Evolutionary conservation across 176 grass and related monocot genomes (phyloP), one percentile per base, ranked within the genome.

Genomic region (Tillandsia leiboldiana): DNA sequence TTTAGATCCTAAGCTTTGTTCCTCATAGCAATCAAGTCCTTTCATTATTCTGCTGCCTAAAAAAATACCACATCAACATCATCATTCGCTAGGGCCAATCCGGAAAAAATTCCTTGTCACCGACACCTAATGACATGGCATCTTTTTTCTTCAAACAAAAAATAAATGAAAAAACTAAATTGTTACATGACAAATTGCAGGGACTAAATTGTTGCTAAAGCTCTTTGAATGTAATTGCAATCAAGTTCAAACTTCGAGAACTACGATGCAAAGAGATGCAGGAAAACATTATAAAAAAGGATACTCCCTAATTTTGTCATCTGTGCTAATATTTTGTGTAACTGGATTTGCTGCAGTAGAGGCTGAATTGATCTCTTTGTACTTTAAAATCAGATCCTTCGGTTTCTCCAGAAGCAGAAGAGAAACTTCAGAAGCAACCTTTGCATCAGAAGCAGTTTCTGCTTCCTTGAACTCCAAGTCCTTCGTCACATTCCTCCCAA

Each of bases 231-330:
- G 33, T 42, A 42, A 42, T 42, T 42, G 33, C 33, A 42, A 42
- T 42, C 33, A 42, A 42, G 33, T 42, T 42, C 33, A 42, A 42
- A 42, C 33, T 42, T 42, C 7, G 33, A 42, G 33, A 42, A 42
- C 33, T 42, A 67, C 11, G 3, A 9, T 18, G 65, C 33, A 33
- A 48, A 20, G 7, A 48, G 9, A 47, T 17, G 23, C 73, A 87
- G 52, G 24, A 77, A 64, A 42, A 64, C 51, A 72, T 27, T 27
- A 81, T 51, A 58, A 63, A 70, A 65, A 93, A 90, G 90, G 84
- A 93, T 93, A 99, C 94, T 93, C 94, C 88, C 67, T 75, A 68
- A 93, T 82, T 81, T 93, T 99, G 48, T 94, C 87, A 33, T 24
- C 61, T 78, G 84, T 80, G 53, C 62, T 83, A 66, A 84, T 80